These are phyloP conservation scores for Lipomyces yamadae DNA, from an alignment of 805 yeast species.

Conservation along the genomic window DNA sequence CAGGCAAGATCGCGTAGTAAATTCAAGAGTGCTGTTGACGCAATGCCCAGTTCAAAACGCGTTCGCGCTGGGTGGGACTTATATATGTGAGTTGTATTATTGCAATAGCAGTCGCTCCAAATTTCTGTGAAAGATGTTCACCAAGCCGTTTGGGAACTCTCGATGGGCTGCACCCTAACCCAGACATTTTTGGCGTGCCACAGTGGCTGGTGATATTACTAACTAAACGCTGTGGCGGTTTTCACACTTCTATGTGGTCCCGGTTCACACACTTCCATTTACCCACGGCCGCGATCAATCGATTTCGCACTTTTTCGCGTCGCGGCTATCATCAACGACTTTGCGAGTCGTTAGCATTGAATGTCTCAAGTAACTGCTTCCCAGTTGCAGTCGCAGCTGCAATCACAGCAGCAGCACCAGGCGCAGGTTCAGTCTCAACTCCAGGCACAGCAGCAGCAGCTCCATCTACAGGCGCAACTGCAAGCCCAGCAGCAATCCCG, in stretches of 20 bases:
- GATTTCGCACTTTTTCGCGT: neutral
- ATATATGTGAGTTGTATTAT: neutral
- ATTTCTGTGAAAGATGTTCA: neutral
- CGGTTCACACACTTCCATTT: no score
- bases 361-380: slow-evolving; percentile 27
- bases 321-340: neutral
- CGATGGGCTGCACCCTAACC: no score
- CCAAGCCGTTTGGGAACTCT: neutral
- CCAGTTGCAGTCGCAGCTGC: slow-evolving; percentile 29
- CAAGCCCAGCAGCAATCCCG: slow-evolving; percentile 29
- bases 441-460: slow-evolving; percentile 33
- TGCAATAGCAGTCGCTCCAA: neutral
- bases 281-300: neutral
- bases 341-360: neutral
- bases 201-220: no score
- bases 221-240: no score
- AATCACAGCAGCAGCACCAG: slow-evolving; percentile 27
- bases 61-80: neutral
- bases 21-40: neutral
- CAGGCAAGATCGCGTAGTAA: neutral
- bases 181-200: no score
- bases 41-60: neutral
- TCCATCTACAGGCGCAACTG: slow-evolving; percentile 26
- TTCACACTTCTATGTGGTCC: no score
- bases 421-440: slow-evolving; percentile 25